Conservation (phyloP, 305 asterid genomes). For the Solanum chacoense region DNA sequence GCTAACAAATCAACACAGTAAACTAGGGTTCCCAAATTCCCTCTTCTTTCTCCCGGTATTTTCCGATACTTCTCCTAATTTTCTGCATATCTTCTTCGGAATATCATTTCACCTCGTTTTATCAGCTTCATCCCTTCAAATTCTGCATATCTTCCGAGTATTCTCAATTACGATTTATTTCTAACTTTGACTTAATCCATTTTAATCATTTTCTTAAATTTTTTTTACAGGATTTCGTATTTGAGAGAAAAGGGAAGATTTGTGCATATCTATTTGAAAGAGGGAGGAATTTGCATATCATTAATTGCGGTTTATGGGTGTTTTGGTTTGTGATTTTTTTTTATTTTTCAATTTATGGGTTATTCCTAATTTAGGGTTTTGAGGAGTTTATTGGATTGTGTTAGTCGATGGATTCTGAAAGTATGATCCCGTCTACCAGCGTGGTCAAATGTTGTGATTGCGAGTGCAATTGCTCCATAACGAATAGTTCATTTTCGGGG, state of each 20-base stretch:
- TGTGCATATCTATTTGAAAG: neutral
- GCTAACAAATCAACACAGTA: neutral
- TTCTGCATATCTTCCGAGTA: neutral
- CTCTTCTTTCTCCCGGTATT: neutral
- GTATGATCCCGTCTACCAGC: slow-evolving; percentile 23
- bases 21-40: neutral
- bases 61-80: neutral
- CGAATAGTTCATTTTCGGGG: slow-evolving; percentile 36
- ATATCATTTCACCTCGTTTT: neutral
- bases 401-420: slow-evolving; percentile 41
- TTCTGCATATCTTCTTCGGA: neutral
- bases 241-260: neutral
- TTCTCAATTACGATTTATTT: neutral
- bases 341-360: neutral
- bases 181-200: neutral
- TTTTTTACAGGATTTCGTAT: neutral
- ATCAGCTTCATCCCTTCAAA: neutral
- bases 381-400: neutral
- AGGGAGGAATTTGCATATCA: neutral
- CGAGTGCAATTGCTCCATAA: slow-evolving; percentile 48
- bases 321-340: neutral
- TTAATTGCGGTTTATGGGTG: neutral
- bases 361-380: neutral
- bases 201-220: neutral
- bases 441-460: slow-evolving; percentile 55